Percentiles rank a stretch among this genome's conserved stretches.
phyloP scores from a whole-genome alignment of 129 eudicot species.

The Artemisia argyi region DNA sequence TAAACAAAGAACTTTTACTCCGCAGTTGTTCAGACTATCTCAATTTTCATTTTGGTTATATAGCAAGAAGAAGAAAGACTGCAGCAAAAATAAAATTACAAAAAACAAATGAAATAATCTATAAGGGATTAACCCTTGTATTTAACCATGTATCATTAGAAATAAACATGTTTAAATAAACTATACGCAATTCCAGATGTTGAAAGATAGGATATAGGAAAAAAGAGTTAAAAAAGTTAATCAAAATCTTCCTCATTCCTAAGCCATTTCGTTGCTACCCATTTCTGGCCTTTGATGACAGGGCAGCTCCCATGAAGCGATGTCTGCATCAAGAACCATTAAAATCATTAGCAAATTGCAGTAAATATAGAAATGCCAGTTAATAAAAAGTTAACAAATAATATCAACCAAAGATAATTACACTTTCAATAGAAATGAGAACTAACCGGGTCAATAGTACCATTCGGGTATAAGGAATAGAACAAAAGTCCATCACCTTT shows the following conservation, averaged over 20 bases:
- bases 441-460: slow-evolving; percentile 87
- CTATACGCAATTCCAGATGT: neutral
- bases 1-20: too few species aligned
- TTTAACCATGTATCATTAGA: slow-evolving; percentile 14
- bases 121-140: neutral
- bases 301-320: slow-evolving; percentile 98
- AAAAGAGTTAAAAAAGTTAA: slow-evolving; percentile 1
- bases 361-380: neutral
- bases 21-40: neutral
- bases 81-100: neutral
- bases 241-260: slow-evolving; percentile 70
- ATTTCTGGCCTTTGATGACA: slow-evolving; percentile 84
- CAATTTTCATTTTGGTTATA: neutral
- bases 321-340: slow-evolving; percentile 42
- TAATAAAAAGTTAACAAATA: neutral
- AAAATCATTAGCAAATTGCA: neutral
- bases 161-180: slow-evolving; percentile 17
- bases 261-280: slow-evolving; percentile 99
- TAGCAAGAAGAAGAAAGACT: neutral
- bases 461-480: slow-evolving; percentile 77
- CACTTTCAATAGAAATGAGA: neutral
- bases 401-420: neutral
- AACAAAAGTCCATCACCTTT: slow-evolving; percentile 82
- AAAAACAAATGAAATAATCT: neutral
- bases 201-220: neutral